phyloP scores from a whole-genome alignment of 2,329 filamentous ascomycete genomes.

The Sclerotinia nivalis region DNA sequence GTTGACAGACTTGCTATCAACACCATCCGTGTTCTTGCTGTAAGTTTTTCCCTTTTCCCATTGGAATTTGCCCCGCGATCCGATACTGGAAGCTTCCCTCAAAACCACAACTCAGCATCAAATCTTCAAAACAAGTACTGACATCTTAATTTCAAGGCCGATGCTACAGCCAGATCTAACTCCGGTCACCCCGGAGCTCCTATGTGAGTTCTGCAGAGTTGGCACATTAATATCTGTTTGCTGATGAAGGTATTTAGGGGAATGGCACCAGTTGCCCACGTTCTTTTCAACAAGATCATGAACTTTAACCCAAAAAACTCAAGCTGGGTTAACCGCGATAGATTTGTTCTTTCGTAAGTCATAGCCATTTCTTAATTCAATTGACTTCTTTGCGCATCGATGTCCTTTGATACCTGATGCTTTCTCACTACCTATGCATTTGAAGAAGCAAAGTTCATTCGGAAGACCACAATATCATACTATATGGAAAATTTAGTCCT shows the following conservation, averaged over 20 bases:
- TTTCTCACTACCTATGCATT: background rate
- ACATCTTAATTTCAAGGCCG: slow-evolving; percentile 62
- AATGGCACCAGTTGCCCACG: slow-evolving; percentile 93
- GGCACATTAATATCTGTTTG: background rate
- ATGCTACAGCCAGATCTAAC: slow-evolving; percentile 96
- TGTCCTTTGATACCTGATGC: background rate
- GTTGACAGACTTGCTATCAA: slow-evolving; percentile 91
- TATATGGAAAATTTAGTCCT: background rate
- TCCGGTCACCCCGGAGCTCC: slow-evolving; percentile 98
- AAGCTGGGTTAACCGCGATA: slow-evolving; percentile 93
- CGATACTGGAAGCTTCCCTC: slow-evolving; percentile 35
- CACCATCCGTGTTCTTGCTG: slow-evolving; percentile 94
- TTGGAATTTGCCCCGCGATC: slow-evolving; percentile 43
- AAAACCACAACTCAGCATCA: slow-evolving; percentile 26
- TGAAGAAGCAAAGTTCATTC: background rate
- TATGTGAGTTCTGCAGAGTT: slow-evolving; percentile 62
- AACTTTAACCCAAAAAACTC: slow-evolving; percentile 99
- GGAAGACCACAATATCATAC: background rate
- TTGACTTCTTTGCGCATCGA: background rate
- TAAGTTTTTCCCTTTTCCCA: slow-evolving; percentile 55
- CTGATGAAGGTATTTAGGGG: slow-evolving; percentile 50
- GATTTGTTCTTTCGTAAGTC: slow-evolving; percentile 97
- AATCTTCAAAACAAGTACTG: slow-evolving; percentile 27
- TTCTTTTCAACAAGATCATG: slow-evolving; percentile 99
- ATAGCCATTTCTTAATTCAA: background rate